Conservation (phyloP, 2,329 filamentous ascomycete species). For the Fusarium nelsonii region DNA sequence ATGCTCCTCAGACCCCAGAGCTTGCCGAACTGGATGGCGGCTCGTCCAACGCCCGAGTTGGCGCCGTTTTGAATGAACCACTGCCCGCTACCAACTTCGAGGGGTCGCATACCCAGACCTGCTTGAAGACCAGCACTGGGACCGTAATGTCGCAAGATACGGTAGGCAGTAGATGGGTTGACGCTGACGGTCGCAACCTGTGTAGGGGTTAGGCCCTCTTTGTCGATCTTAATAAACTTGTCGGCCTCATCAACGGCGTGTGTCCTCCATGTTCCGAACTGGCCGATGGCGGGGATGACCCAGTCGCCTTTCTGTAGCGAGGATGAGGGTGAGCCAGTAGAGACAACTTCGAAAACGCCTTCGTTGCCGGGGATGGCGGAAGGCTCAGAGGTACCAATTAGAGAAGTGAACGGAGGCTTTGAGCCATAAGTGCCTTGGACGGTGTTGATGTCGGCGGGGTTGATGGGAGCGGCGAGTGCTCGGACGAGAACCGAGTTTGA, state of each 20-base stretch:
- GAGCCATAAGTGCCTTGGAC: conserved; percentile 96
- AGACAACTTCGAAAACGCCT: conserved; percentile 90
- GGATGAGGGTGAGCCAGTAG: conserved; percentile 69
- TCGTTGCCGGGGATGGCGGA: conserved; percentile 89
- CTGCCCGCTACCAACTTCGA: conserved; percentile 69
- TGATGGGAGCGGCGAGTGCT: conserved; percentile 91
- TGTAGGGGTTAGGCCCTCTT: conserved; percentile 75
- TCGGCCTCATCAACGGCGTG: conserved; percentile 76
- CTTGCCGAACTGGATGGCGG: conserved; percentile 87
- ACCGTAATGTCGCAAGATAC: conserved; percentile 87
- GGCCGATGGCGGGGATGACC: conserved; percentile 87
- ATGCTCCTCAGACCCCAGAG: conserved; percentile 92
- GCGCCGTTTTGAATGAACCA: conserved; percentile 99
- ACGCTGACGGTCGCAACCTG: conserved; percentile 91
- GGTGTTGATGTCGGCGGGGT: conserved; percentile 97
- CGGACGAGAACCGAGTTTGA: conserved; percentile 77
- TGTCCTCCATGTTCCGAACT: conserved; percentile 95
- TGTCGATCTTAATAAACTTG: conserved; percentile 77
- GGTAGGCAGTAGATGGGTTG: conserved; percentile 94
- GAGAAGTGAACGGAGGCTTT: conserved; percentile 80
- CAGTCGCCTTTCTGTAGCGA: conserved; percentile 82
- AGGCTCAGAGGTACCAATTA: conserved; percentile 81
- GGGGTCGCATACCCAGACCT: conserved; percentile 60
- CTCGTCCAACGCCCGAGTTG: conserved; percentile 91
- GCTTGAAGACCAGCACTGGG: conserved; percentile 60